A percentile compares a stretch with the other conserved stretches of the same genome.
Evolutionary conservation across 2,329 filamentous ascomycete genomes (phyloP).

Genomic region (Ophiostoma quercus): DNA sequence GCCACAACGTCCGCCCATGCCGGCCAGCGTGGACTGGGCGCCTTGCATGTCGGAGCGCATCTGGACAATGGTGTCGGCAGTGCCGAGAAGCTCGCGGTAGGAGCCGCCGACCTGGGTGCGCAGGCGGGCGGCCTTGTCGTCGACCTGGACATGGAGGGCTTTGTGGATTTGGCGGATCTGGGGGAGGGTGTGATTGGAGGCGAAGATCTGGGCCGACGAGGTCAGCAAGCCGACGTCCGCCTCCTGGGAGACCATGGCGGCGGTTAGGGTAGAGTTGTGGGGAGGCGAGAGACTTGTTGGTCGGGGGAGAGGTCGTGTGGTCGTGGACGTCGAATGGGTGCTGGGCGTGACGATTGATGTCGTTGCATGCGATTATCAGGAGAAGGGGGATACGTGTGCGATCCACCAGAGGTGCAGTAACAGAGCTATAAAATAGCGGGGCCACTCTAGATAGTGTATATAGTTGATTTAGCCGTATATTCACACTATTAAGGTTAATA

Average conservation of each 20-base stretch:
- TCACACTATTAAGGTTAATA: not conserved
- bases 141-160: conserved; percentile 52
- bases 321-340: not conserved
- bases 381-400: conserved; percentile 20
- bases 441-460: not conserved
- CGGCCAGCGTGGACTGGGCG: conserved; percentile 65
- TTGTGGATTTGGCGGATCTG: conserved; percentile 61
- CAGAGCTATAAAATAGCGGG: not conserved
- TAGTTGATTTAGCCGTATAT: not conserved
- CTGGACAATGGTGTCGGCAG: conserved; percentile 85
- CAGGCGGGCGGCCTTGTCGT: conserved; percentile 58
- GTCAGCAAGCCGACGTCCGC: conserved; percentile 45
- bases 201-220: conserved; percentile 52
- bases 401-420: conserved; percentile 9
- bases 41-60: conserved; percentile 76
- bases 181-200: conserved; percentile 51
- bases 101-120: conserved; percentile 60
- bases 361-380: not conserved
- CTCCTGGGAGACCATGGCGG: conserved; percentile 35
- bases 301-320: not conserved
- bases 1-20: conserved; percentile 73
- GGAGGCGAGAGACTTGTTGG: not conserved
- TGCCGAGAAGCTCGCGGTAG: conserved; percentile 86
- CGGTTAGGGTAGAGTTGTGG: not conserved
- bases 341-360: not conserved